phyloP scores from a whole-genome alignment of 352 stramenopile genomes.

The Phytophthora ohioensis region DNA sequence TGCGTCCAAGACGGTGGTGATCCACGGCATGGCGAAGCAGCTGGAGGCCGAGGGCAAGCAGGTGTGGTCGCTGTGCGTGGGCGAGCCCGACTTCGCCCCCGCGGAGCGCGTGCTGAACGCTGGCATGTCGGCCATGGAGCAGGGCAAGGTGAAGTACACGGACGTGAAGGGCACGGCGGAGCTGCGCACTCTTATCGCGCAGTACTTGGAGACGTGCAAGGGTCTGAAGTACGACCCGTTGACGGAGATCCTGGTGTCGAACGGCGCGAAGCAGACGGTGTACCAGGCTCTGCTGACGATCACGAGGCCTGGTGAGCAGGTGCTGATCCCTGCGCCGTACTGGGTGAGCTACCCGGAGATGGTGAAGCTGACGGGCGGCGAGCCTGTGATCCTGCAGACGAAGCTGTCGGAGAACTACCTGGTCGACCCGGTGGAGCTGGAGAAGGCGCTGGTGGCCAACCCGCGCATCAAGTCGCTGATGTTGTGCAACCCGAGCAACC shows the following conservation, averaged over 20 bases:
- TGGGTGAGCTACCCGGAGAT: slow-evolving; percentile 98
- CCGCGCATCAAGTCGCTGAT: slow-evolving; percentile 92
- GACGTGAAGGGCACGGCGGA: slow-evolving; percentile 92
- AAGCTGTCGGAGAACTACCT: slow-evolving; percentile 81
- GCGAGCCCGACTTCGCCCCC: slow-evolving; percentile 94
- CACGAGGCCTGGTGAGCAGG: slow-evolving; percentile 93
- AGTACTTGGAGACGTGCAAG: slow-evolving; percentile 93
- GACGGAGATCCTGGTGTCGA: slow-evolving; percentile 95
- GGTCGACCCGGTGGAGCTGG: slow-evolving; percentile 86
- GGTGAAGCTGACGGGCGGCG: slow-evolving; percentile 90
- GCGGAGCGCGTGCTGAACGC: slow-evolving; percentile 91
- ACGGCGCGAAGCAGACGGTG: slow-evolving; percentile 96
- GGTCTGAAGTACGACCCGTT: slow-evolving; percentile 88
- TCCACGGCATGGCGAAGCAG: slow-evolving; percentile 96
- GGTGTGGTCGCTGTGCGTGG: slow-evolving; percentile 95
- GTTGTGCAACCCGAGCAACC: slow-evolving; percentile 98
- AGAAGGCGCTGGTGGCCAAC: slow-evolving; percentile 72
- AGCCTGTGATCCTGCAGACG: slow-evolving; percentile 93
- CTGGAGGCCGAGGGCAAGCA: slow-evolving; percentile 94
- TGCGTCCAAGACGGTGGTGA: slow-evolving; percentile 93
- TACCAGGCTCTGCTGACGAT: slow-evolving; percentile 94
- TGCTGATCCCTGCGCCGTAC: slow-evolving; percentile 96
- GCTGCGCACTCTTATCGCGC: slow-evolving; percentile 90
- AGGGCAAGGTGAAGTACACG: slow-evolving; percentile 95
- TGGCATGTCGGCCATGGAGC: slow-evolving; percentile 67